Percentiles rank a stretch among this genome's conserved stretches.
Evolutionary conservation across 305 asterid genomes (phyloP).

Genomic region (Ilex paraguariensis): DNA sequence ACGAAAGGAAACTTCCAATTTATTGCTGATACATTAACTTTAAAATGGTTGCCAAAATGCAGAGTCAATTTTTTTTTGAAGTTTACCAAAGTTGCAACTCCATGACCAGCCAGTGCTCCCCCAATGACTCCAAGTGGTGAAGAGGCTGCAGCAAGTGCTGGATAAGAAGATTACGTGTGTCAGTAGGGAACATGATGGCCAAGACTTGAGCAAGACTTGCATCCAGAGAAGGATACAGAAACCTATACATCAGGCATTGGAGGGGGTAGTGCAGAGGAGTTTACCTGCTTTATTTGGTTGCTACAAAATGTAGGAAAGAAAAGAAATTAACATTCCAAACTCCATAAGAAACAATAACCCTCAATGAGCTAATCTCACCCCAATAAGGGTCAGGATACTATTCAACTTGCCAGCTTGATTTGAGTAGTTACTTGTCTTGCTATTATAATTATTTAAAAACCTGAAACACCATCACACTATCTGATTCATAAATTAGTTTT

Average conservation of each 20-base stretch:
- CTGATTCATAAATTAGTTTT: too few relatives aligned
- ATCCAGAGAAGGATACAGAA: background rate
- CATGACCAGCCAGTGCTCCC: conserved; percentile 97
- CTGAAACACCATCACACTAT: too few relatives aligned
- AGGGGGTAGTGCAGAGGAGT: background rate
- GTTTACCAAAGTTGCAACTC: conserved; percentile 81
- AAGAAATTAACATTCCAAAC: background rate
- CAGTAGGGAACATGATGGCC: conserved; percentile 7
- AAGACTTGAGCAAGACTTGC: background rate
- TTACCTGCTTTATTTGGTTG: background rate
- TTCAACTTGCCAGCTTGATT: background rate
- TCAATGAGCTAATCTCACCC: background rate
- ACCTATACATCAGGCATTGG: background rate
- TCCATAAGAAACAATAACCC: background rate
- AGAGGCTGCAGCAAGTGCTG: conserved; percentile 92
- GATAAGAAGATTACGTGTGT: conserved; percentile 9
- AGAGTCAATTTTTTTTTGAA: background rate
- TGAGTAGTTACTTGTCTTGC: too few relatives aligned
- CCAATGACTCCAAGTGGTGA: conserved; percentile 97
- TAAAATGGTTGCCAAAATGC: background rate
- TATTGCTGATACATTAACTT: too few relatives aligned
- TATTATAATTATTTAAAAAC: too few relatives aligned
- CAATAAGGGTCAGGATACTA: background rate
- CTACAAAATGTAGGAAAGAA: background rate
- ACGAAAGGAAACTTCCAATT: too few relatives aligned